A percentile compares a stretch with the other conserved stretches of the same genome.
These are phyloP conservation scores for Aspergillus costaricaensis DNA, from an alignment of 2,329 filamentous ascomycete genomes.

Conservation along the genomic window DNA sequence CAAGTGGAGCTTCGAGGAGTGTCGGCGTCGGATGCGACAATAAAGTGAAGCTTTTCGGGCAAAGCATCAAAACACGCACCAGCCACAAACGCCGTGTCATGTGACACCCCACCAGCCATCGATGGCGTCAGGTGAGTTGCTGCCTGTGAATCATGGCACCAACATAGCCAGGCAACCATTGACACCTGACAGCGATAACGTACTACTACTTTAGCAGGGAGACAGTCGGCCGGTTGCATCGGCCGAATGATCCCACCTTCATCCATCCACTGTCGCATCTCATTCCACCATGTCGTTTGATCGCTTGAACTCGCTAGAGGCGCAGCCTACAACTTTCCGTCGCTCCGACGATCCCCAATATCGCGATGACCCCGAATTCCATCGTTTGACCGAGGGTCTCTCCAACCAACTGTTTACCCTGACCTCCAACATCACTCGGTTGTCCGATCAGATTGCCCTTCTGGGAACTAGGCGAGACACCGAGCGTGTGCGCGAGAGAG, in stretches of 20 bases:
- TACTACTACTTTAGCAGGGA: background rate
- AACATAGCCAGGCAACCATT: constrained; percentile 21
- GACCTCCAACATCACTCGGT: constrained; percentile 80
- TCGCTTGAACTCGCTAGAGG: constrained; percentile 79
- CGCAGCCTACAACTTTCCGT: constrained; percentile 69
- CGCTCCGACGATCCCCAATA: constrained; percentile 73
- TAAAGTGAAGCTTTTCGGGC: constrained; percentile 30
- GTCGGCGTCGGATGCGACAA: constrained; percentile 21
- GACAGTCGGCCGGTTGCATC: constrained; percentile 13
- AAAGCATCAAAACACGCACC: constrained; percentile 39
- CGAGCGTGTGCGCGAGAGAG: constrained; percentile 83
- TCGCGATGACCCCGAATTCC: constrained; percentile 89
- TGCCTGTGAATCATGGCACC: constrained; percentile 29
- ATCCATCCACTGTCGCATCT: constrained; percentile 8
- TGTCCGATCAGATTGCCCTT: constrained; percentile 80
- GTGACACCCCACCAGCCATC: constrained; percentile 23
- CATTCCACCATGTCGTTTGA: constrained; percentile 78
- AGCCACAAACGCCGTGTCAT: constrained; percentile 27
- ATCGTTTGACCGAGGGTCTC: constrained; percentile 75
- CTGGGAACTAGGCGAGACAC: constrained; percentile 91
- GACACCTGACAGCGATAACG: background rate
- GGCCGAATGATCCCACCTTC: constrained; percentile 4
- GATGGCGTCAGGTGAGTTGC: constrained; percentile 33
- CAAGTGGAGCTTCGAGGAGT: constrained; percentile 4
- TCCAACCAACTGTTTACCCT: constrained; percentile 88